A percentile compares a stretch with the other conserved stretches of the same genome.
phyloP scores from a whole-genome alignment of 2,329 filamentous ascomycete species.

The Trichoderma sp. region DNA sequence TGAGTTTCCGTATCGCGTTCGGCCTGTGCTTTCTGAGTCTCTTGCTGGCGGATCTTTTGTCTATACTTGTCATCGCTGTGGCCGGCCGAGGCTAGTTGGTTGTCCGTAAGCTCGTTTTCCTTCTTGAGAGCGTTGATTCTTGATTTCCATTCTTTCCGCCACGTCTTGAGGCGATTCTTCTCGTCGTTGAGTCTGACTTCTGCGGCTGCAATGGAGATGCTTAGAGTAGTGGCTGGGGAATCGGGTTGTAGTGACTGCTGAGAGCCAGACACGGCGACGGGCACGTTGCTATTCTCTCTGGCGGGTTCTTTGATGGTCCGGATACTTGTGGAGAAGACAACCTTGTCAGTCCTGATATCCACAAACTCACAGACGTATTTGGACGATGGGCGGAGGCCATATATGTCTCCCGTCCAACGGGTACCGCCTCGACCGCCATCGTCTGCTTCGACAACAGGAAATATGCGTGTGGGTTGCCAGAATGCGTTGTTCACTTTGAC shows the following conservation, averaged over 20 bases:
- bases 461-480: slow-evolving; percentile 76
- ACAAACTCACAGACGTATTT: slow-evolving; percentile 80
- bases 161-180: slow-evolving; percentile 65
- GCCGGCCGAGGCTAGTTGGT: slow-evolving; percentile 65
- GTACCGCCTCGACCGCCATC: slow-evolving; percentile 41
- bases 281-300: slow-evolving; percentile 32
- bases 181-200: slow-evolving; percentile 70
- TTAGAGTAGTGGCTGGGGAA: slow-evolving; percentile 73
- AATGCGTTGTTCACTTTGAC: slow-evolving; percentile 75
- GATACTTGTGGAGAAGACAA: slow-evolving; percentile 71
- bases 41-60: slow-evolving; percentile 73
- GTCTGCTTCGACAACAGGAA: slow-evolving; percentile 42
- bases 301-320: slow-evolving; percentile 56
- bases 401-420: slow-evolving; percentile 70
- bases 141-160: slow-evolving; percentile 72
- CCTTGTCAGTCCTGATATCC: slow-evolving; percentile 60
- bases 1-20: slow-evolving; percentile 56
- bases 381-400: slow-evolving; percentile 66
- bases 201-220: slow-evolving; percentile 70
- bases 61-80: slow-evolving; percentile 73
- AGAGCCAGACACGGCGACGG: slow-evolving; percentile 37
- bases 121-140: slow-evolving; percentile 65
- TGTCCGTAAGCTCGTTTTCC: slow-evolving; percentile 69
- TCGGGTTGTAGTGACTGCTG: slow-evolving; percentile 68
- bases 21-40: slow-evolving; percentile 67